A percentile compares a stretch with the other conserved stretches of the same genome.
phyloP scores from a whole-genome alignment of 371 early-diverging fungal genomes.

The Lichtheimia ornata region DNA sequence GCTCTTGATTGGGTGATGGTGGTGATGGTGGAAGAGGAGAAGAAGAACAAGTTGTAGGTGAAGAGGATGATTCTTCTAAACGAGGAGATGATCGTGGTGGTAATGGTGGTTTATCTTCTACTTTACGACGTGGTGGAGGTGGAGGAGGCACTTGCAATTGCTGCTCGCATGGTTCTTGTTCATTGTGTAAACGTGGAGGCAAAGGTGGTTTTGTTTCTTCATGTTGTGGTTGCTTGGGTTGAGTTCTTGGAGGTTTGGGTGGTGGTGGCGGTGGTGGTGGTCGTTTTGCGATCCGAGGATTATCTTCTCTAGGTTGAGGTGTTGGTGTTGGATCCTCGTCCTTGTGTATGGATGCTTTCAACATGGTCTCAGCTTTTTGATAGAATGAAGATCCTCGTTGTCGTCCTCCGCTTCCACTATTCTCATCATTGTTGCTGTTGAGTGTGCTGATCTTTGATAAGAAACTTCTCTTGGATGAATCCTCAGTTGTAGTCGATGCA shows the following conservation, averaged over 20 bases:
- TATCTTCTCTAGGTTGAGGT: constrained; percentile 4
- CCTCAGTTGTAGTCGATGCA: background rate
- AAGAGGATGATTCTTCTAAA: background rate
- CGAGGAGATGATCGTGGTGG: constrained; percentile 7
- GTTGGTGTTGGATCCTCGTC: background rate
- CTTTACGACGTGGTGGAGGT: background rate
- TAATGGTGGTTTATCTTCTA: constrained; percentile 5
- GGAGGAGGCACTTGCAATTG: background rate
- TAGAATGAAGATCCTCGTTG: constrained; percentile 7
- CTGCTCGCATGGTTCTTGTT: background rate
- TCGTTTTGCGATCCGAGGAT: constrained; percentile 2
- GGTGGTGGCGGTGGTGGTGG: constrained; percentile 9
- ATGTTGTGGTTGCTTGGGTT: background rate
- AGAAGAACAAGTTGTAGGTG: background rate
- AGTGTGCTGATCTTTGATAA: constrained; percentile 9
- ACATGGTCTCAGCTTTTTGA: constrained; percentile 15
- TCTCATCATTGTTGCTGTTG: constrained; percentile 1
- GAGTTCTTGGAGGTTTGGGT: background rate
- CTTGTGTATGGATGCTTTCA: background rate
- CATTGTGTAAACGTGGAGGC: constrained; percentile 4
- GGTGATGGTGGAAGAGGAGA: no score
- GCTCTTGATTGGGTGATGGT: no score
- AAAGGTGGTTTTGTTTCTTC: constrained; percentile 10
- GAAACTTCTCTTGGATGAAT: constrained; percentile 9
- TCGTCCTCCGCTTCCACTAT: background rate